Evolutionary conservation across 352 stramenopile species (phyloP).

Genomic region (Phytophthora constricta): DNA sequence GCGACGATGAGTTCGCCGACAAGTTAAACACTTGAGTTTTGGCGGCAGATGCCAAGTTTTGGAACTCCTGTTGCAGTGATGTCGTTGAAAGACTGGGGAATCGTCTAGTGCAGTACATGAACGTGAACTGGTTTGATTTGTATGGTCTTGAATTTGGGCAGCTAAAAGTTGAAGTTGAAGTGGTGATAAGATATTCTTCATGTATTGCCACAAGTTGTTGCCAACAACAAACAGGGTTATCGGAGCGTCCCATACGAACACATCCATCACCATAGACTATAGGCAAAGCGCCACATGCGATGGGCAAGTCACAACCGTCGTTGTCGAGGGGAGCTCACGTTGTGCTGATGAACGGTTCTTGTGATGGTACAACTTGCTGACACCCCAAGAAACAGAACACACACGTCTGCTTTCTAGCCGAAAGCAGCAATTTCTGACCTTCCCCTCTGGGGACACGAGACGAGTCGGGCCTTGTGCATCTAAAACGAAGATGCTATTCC

Average conservation of each 20-base stretch:
- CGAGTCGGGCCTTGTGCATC: background rate
- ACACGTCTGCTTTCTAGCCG: constrained; percentile 51
- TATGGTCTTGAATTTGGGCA: background rate
- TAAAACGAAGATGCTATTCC: constrained; percentile 1
- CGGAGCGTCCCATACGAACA: constrained; percentile 62
- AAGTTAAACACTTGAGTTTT: constrained; percentile 24
- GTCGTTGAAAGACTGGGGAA: background rate
- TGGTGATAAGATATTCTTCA: background rate
- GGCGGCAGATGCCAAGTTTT: background rate
- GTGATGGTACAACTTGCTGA: constrained; percentile 82
- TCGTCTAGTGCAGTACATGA: background rate
- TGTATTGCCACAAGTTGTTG: background rate
- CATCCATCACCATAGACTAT: constrained; percentile 24
- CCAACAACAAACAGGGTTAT: too few species aligned
- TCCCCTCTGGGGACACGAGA: constrained; percentile 27
- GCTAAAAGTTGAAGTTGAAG: background rate
- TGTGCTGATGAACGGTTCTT: constrained; percentile 72
- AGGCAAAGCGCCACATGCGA: background rate
- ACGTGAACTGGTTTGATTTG: background rate
- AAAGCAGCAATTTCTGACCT: constrained; percentile 72
- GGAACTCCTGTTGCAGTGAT: background rate
- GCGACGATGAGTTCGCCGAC: constrained; percentile 31
- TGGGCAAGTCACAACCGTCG: constrained; percentile 41
- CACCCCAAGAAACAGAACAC: constrained; percentile 84
- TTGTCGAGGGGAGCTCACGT: constrained; percentile 78